Base-by-base conservation (phyloP, 139 green algal genomes). In the Chlorella ohadii region DNA sequence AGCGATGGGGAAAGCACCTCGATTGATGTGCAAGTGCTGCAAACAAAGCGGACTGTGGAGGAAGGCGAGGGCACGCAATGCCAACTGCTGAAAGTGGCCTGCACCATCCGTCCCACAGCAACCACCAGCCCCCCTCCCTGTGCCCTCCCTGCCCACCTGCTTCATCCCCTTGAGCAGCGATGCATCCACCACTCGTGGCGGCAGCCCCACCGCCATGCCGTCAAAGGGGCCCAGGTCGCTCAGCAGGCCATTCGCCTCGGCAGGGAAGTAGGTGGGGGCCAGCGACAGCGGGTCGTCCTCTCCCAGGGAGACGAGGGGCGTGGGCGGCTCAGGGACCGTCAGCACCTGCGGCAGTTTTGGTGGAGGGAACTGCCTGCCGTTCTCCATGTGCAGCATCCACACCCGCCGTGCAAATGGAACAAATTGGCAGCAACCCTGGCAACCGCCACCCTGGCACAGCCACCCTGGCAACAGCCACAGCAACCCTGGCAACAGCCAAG, bases 1-100 rank as follows among this genome's bases (percentile, higher is more conserved):
- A n/a, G n/a, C n/a, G n/a, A n/a, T n/a, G n/a, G n/a, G n/a, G n/a
- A n/a, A n/a, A n/a, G n/a, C n/a, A n/a, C 89, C 87, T 12, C 93
- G 87, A 57, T 78, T 79, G 81, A 91, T 94, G 61, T 93, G 73
- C 13, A 95, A 94, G 87, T 98, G 98, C 68, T 87, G 82, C n/a
- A n/a, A n/a, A n/a, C n/a, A n/a, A n/a, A n/a, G n/a, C n/a, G n/a
- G n/a, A n/a, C n/a, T n/a, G n/a, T n/a, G n/a, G n/a, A n/a, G n/a
- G n/a, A n/a, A n/a, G n/a, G n/a, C n/a, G n/a, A n/a, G n/a, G n/a
- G n/a, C n/a, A n/a, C n/a, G n/a, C n/a, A n/a, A n/a, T n/a, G n/a
- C n/a, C n/a, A n/a, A n/a, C n/a, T n/a, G n/a, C n/a, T n/a, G n/a
- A n/a, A n/a, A n/a, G n/a, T n/a, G n/a, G n/a, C n/a, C n/a, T n/a